Evolutionary conservation across 257 asterid species (phyloP).

Genomic region (Solanum tarapatanum): DNA sequence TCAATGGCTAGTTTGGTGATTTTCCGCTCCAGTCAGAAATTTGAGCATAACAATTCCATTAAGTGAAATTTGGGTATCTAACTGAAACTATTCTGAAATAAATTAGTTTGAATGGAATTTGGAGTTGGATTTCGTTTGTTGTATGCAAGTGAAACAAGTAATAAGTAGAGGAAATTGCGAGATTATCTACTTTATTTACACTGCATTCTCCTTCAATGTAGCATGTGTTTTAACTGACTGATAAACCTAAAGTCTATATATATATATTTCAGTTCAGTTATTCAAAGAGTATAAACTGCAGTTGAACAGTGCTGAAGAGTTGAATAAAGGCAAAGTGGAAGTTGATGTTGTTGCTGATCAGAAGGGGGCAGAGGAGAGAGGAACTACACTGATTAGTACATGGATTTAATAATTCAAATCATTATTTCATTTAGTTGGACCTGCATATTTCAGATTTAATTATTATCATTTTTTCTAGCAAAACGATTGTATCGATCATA

Average conservation of each 20-base stretch:
- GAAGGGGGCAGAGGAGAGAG: background rate
- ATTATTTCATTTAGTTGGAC: constrained; percentile 7
- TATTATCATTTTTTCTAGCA: background rate
- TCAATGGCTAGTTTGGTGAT: background rate
- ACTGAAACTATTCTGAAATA: background rate
- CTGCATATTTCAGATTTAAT: background rate
- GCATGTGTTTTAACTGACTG: background rate
- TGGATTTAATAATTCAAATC: background rate
- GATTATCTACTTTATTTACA: background rate
- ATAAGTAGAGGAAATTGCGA: background rate
- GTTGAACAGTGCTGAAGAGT: background rate
- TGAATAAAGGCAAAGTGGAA: background rate
- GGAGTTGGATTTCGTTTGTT: background rate
- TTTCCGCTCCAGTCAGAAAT: background rate
- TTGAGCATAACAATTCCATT: background rate
- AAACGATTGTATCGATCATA: background rate
- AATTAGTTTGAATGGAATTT: background rate
- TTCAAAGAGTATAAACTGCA: background rate
- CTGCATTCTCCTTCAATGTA: background rate
- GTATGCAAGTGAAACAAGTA: background rate
- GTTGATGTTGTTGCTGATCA: background rate
- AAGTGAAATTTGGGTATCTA: background rate
- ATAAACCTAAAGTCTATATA: background rate
- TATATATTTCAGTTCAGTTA: background rate
- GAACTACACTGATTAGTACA: background rate